Evolutionary conservation across 768 basidiomycete genomes (phyloP), one percentile per base, ranked within the genome.

Genomic region (Lentinula guzmanii): DNA sequence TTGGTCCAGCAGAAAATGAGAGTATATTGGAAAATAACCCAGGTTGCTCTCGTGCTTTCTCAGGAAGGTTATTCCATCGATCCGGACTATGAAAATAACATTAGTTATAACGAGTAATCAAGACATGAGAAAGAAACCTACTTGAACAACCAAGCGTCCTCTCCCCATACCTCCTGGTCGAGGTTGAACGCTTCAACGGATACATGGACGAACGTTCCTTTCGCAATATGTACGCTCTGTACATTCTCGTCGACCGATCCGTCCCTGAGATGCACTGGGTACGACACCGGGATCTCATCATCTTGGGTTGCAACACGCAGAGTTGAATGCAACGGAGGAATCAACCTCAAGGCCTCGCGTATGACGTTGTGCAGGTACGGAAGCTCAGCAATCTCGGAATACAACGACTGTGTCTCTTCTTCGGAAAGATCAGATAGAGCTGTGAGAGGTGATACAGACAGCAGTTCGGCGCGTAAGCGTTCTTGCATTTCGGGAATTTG

Each of bases 61-160:
- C 86, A 0, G 92, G 88, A 0, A 93, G 80, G 63, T 83, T 76
- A 66, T 89, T 82, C 91, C 91, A 94, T 28, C 91, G 79, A 63
- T 93, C 90, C 2, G 91, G 91, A 42, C 92, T 93, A 63, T 34
- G 43, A 60, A 45, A 21, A 39, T 35, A 28, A 35, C 39, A 50
- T 60, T 18, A 15, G 8, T 21, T 5, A 21, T 21, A 24, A n/a
- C 53, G 11, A 45, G 2, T 34, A 45, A 3, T 10, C 10, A 50
- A 57, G 16, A 56, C 6, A 45, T 58, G 9, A 35, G 28, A 35
- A 55, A 45, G 42, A 5, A 5, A 70, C 85, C 65, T 69, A 93
- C 92, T 85, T 80, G 71, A 93, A 95, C 31, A 84, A 79, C 90
- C 89, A 91, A 35, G 87, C 90, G 68, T 90, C 85, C 28, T 83